Base-by-base conservation (phyloP, 805 yeast genomes). In the Wickerhamiella sorbophila region DNA sequence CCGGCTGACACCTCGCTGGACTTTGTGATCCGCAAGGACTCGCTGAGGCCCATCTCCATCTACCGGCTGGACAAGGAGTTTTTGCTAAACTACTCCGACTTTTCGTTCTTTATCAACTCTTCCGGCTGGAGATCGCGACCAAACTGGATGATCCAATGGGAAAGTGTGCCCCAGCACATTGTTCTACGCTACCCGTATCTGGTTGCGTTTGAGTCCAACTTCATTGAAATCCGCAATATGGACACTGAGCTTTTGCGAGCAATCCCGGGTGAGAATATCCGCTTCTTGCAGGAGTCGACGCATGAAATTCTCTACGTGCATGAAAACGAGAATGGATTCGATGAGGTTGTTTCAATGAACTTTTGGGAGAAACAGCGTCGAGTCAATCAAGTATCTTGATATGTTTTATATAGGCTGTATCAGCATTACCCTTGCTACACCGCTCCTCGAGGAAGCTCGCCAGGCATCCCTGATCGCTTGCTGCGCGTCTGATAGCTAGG, bases 1-100 rank as follows among this genome's bases (percentile, higher is more conserved):
- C 95, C 95, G n/a, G 98, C 97, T 0, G 98, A 91, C 56, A 93
- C 97, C 0, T 85, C 96, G 16, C 68, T 91, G 41, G 98, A 91
- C 55, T 91, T 91, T 65, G 96, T 91, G 12, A 83, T 76, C 44
- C 82, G 75, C 46, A 69, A 80, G 45, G 94, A 85, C 59, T 75
- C 77, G 2, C 70, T 88, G 46, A 82, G 83, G 54, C 98, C 98
- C 16, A 73, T 86, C 59, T 86, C 93, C 4, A 85, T 91, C 45
- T 93, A 88, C 58, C 73, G 95, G 47, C 76, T 91, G 44, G 91
- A 88, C 44, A 76, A 79, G 42, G 91, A 87, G 63, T 91, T 88
- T 58, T 64, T 91, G 53, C 70, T 91, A 49, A 79, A 87, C 58
- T 91, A 88, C 58, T 75, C 93, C 4, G 95, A 86, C 57, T 86